Percentiles rank a stretch among this genome's conserved stretches.
Evolutionary conservation across 2,329 filamentous ascomycete genomes (phyloP).

Genomic region (Epicoccum nigrum): DNA sequence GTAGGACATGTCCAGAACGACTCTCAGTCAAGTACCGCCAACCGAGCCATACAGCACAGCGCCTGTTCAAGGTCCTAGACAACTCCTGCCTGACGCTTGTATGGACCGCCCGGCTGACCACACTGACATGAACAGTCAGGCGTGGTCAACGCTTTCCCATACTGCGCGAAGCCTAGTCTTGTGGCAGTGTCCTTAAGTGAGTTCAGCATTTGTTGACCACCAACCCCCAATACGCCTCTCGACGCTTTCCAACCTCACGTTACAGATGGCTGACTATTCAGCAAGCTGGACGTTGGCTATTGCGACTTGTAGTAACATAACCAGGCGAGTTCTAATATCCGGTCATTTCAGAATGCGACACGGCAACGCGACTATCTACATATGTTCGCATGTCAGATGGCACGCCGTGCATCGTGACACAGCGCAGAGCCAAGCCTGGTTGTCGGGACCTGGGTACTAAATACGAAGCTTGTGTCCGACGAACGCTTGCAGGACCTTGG

Average conservation of each 20-base stretch:
- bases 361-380: slow-evolving; percentile 10
- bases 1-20: background rate
- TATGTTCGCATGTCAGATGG: slow-evolving; percentile 18
- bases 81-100: slow-evolving; percentile 14
- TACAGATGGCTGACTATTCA: slow-evolving; percentile 14
- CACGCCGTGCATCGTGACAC: slow-evolving; percentile 17
- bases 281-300: slow-evolving; percentile 4
- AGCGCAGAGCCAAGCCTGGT: slow-evolving; percentile 8
- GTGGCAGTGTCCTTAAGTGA: slow-evolving; percentile 1
- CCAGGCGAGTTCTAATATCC: slow-evolving; percentile 11
- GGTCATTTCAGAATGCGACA: slow-evolving; percentile 8
- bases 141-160: slow-evolving; percentile 12
- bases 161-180: slow-evolving; percentile 12
- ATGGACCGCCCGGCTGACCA: slow-evolving; percentile 8
- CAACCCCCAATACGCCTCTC: slow-evolving; percentile 18
- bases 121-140: slow-evolving; percentile 9
- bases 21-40: background rate
- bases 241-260: slow-evolving; percentile 13
- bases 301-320: slow-evolving; percentile 9
- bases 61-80: slow-evolving; percentile 4
- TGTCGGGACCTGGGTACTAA: slow-evolving; percentile 2
- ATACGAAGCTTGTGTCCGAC: background rate
- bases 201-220: background rate
- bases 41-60: slow-evolving; percentile 9
- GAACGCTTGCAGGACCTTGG: background rate